phyloP scores from a whole-genome alignment of 164 flowering plant genomes.

The Vitis rupestris region DNA sequence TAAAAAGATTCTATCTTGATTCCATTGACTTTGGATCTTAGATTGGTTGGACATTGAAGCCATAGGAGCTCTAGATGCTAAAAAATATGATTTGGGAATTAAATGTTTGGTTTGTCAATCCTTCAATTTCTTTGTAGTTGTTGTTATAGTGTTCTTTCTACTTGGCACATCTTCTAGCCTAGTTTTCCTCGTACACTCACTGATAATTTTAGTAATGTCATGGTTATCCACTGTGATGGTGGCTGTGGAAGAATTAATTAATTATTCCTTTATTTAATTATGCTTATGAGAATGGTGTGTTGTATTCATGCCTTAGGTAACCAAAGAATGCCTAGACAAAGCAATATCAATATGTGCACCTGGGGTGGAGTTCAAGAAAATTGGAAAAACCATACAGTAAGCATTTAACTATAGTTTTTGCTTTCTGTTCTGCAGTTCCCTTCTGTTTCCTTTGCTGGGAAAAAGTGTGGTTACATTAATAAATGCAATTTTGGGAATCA shows the following conservation, averaged over 20 bases:
- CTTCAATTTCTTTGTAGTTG: too few relatives aligned
- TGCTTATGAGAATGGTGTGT: slow-evolving; percentile 1
- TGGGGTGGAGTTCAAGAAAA: slow-evolving; percentile 79
- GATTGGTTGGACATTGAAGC: too few relatives aligned
- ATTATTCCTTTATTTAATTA: background rate
- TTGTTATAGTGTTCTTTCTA: too few relatives aligned
- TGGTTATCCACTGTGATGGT: background rate
- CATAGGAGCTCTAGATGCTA: too few relatives aligned
- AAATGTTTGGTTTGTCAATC: too few relatives aligned
- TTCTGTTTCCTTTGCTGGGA: background rate
- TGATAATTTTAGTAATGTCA: too few relatives aligned
- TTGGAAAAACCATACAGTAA: slow-evolving; percentile 94
- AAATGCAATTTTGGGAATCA: background rate
- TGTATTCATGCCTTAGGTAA: slow-evolving; percentile 52
- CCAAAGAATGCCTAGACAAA: slow-evolving; percentile 80
- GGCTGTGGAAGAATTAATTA: too few relatives aligned
- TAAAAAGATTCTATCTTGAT: too few relatives aligned
- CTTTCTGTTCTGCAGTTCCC: slow-evolving; percentile 3
- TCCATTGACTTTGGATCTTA: too few relatives aligned
- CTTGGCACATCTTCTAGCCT: too few relatives aligned
- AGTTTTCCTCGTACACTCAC: too few relatives aligned
- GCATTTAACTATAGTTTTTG: slow-evolving; percentile 18
- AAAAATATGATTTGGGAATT: too few relatives aligned
- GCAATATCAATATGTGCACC: slow-evolving; percentile 92
- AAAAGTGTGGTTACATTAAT: background rate